A percentile compares a stretch with the other conserved stretches of the same genome.
Evolutionary conservation across 495 filamentous ascomycete species (phyloP).

Genomic region (Neurospora sp.): DNA sequence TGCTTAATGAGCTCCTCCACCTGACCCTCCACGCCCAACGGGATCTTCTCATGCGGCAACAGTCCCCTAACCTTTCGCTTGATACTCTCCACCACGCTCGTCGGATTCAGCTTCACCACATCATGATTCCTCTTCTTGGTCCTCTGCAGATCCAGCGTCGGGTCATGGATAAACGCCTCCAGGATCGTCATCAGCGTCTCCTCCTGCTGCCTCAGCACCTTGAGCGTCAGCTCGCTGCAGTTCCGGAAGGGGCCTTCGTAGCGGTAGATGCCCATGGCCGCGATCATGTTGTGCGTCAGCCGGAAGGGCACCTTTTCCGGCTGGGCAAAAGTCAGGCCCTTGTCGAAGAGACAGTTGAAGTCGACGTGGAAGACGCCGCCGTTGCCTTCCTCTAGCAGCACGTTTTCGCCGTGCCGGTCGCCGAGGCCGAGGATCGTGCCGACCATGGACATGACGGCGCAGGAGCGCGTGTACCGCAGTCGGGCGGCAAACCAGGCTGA

Average conservation of each 20-base stretch:
- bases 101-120: constrained; percentile 72
- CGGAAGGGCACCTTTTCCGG: constrained; percentile 96
- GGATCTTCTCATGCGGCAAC: constrained; percentile 75
- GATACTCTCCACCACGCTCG: constrained; percentile 83
- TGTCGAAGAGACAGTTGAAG: constrained; percentile 99
- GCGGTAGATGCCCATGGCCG: constrained; percentile 88
- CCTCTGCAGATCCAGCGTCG: constrained; percentile 83
- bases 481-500: constrained; percentile 84
- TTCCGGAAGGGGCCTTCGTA: constrained; percentile 88
- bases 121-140: constrained; percentile 55
- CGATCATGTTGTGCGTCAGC: constrained; percentile 94
- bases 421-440: constrained; percentile 90
- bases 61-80: constrained; percentile 77
- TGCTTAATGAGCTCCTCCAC: constrained; percentile 84
- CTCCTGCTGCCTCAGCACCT: constrained; percentile 78
- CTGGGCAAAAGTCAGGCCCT: constrained; percentile 90
- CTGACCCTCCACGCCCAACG: constrained; percentile 88
- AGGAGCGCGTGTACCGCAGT: constrained; percentile 84
- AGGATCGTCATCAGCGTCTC: constrained; percentile 95
- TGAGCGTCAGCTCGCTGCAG: constrained; percentile 78
- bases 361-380: constrained; percentile 96
- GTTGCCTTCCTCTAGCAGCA: constrained; percentile 87
- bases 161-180: constrained; percentile 93
- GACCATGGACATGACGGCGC: constrained; percentile 96
- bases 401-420: constrained; percentile 97